Conservation (phyloP, 1,284 basidiomycete genomes). For the Rhodofomes roseus region DNA sequence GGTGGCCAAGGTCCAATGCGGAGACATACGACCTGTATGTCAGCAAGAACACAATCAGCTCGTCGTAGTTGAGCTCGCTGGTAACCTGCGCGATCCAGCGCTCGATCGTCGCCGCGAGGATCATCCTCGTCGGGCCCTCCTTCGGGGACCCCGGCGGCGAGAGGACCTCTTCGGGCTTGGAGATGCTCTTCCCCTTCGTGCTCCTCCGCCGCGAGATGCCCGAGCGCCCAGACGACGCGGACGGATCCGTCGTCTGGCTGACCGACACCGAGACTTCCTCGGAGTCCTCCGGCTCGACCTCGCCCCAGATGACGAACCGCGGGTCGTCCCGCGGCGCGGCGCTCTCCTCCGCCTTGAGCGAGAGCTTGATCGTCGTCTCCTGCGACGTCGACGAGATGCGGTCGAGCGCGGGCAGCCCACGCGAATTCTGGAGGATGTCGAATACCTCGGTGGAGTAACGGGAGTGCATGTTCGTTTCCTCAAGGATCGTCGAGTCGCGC, state of each 20-base stretch:
- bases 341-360: constrained; percentile 56
- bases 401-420: constrained; percentile 68
- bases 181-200: constrained; percentile 19
- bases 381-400: constrained; percentile 42
- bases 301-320: constrained; percentile 87
- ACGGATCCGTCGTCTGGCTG: constrained; percentile 35
- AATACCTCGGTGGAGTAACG: constrained; percentile 72
- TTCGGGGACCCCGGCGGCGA: constrained; percentile 25
- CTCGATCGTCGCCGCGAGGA: constrained; percentile 85
- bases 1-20: constrained; percentile 70
- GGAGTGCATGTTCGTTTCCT: constrained; percentile 49
- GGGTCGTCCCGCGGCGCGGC: constrained; percentile 79
- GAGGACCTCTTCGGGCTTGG: constrained; percentile 29
- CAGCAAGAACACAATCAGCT: constrained; percentile 82
- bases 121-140: constrained; percentile 41
- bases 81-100: constrained; percentile 89
- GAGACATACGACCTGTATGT: constrained; percentile 82
- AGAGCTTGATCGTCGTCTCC: constrained; percentile 64
- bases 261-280: constrained; percentile 42
- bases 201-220: constrained; percentile 34
- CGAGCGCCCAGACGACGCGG: constrained; percentile 33
- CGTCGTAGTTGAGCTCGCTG: constrained; percentile 78
- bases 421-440: constrained; percentile 77
- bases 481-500: constrained; percentile 2
- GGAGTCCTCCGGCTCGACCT: constrained; percentile 44